Percentiles rank a stretch among this genome's conserved stretches.
Conservation (phyloP, 2,329 filamentous ascomycete species). For the Neurospora crassa region DNA sequence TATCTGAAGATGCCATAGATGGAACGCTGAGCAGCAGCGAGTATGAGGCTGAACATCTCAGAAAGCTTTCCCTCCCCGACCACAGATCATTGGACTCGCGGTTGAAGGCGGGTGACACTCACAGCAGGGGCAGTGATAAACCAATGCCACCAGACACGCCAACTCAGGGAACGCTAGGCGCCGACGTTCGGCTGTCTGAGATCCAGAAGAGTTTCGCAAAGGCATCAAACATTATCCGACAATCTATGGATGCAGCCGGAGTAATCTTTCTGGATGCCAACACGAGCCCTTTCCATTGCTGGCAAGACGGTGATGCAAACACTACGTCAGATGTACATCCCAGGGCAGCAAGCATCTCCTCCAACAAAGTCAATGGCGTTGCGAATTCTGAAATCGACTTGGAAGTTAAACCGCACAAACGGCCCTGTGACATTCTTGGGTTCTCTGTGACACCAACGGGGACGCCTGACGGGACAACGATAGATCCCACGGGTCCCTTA, state of each 20-base stretch:
- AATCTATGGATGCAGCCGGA: constrained; percentile 33
- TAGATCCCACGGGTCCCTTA: constrained; percentile 5
- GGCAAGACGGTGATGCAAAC: constrained; percentile 11
- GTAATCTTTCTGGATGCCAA: constrained; percentile 26
- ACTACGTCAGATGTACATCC: constrained; percentile 1
- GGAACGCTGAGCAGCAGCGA: not conserved
- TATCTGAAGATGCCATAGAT: not conserved
- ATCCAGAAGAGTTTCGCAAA: constrained; percentile 24
- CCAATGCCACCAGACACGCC: not conserved
- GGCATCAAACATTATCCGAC: constrained; percentile 32
- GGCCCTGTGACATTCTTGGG: constrained; percentile 26
- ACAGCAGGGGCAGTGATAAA: not conserved
- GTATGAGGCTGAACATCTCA: not conserved
- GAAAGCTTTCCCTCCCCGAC: not conserved
- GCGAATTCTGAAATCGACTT: constrained; percentile 2
- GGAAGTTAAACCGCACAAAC: constrained; percentile 1
- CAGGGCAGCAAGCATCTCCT: constrained; percentile 13
- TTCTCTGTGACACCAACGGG: constrained; percentile 27
- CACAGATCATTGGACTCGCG: not conserved
- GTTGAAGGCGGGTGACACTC: not conserved
- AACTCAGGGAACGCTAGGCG: not conserved
- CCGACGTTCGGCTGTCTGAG: not conserved
- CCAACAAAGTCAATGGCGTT: not conserved
- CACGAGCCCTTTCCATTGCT: constrained; percentile 21
- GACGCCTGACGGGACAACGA: constrained; percentile 22